These are phyloP conservation scores for Candida sphagnicola DNA, from an alignment of 805 yeast genomes.

Conservation along the genomic window DNA sequence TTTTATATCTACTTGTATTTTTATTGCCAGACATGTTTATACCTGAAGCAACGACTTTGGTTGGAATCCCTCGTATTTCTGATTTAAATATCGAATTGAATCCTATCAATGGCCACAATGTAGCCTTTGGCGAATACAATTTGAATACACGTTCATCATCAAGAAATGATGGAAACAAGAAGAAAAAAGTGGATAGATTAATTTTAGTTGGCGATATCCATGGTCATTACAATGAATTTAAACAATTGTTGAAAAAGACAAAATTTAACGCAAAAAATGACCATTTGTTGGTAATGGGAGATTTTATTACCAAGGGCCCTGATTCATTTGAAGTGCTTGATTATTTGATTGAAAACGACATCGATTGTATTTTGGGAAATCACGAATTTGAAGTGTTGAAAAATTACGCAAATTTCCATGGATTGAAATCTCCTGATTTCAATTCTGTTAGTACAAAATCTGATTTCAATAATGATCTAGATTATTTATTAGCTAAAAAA, in stretches of 20 bases:
- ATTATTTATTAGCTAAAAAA: constrained; percentile 45
- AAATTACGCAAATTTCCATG: constrained; percentile 60
- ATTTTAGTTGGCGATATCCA: constrained; percentile 86
- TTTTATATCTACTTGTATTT: constrained; percentile 28
- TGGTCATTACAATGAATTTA: constrained; percentile 62
- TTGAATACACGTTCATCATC: too few relatives aligned
- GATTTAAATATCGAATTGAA: constrained; percentile 20
- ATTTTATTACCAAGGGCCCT: constrained; percentile 81
- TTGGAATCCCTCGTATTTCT: constrained; percentile 21
- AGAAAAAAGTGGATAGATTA: constrained; percentile 38
- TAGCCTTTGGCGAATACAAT: background rate
- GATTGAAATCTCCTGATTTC: constrained; percentile 33
- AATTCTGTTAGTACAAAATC: background rate
- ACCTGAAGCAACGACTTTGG: constrained; percentile 26
- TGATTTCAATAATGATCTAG: constrained; percentile 32
- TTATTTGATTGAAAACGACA: constrained; percentile 50
- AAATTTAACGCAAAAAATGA: constrained; percentile 47
- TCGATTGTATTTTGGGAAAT: constrained; percentile 82
- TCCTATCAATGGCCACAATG: constrained; percentile 15
- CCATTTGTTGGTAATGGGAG: constrained; percentile 72
- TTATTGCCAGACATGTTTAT: constrained; percentile 30
- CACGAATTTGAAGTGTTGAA: constrained; percentile 75
- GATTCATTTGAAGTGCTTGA: constrained; percentile 68
- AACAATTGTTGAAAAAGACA: constrained; percentile 47
- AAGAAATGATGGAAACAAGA: constrained; percentile 1